Evolutionary conservation across 2,329 filamentous ascomycete species (phyloP).

Genomic region (Aspergillus brunneoviolaceus): DNA sequence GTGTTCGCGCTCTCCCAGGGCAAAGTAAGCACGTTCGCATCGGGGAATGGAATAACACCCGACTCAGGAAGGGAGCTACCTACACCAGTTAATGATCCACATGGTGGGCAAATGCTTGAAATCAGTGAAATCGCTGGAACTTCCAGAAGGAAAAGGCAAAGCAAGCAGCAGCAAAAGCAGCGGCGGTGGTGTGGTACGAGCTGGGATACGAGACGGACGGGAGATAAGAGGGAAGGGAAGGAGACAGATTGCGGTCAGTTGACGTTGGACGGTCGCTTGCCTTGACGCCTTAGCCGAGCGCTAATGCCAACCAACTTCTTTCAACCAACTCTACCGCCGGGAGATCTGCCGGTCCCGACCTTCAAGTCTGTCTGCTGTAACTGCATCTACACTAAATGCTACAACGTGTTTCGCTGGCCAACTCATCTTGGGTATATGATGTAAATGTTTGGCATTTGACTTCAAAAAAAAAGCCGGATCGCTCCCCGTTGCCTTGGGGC

Average conservation of each 20-base stretch:
- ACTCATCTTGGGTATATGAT: background rate
- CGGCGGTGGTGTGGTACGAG: conserved; percentile 16
- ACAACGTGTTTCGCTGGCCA: background rate
- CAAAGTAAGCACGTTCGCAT: background rate
- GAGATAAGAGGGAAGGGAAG: conserved; percentile 27
- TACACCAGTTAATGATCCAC: conserved; percentile 98
- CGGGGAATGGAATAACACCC: conserved; percentile 4
- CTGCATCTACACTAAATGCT: background rate
- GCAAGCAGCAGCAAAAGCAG: background rate
- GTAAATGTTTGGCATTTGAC: background rate
- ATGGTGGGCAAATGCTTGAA: conserved; percentile 49
- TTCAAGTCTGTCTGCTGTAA: background rate
- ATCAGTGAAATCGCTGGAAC: conserved; percentile 3
- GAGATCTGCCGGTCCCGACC: conserved; percentile 9
- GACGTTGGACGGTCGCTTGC: conserved; percentile 26
- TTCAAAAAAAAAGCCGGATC: background rate
- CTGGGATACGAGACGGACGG: conserved; percentile 3
- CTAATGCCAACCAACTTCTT: conserved; percentile 10
- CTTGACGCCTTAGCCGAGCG: conserved; percentile 20
- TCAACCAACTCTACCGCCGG: conserved; percentile 7
- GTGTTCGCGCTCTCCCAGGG: background rate
- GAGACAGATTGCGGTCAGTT: conserved; percentile 29
- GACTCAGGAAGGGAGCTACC: conserved; percentile 26
- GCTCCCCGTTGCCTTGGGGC: background rate
- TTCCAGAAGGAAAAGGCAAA: background rate